These are phyloP conservation scores for Lactifluus rugatus DNA, from an alignment of 768 basidiomycete species.

Conservation along the genomic window DNA sequence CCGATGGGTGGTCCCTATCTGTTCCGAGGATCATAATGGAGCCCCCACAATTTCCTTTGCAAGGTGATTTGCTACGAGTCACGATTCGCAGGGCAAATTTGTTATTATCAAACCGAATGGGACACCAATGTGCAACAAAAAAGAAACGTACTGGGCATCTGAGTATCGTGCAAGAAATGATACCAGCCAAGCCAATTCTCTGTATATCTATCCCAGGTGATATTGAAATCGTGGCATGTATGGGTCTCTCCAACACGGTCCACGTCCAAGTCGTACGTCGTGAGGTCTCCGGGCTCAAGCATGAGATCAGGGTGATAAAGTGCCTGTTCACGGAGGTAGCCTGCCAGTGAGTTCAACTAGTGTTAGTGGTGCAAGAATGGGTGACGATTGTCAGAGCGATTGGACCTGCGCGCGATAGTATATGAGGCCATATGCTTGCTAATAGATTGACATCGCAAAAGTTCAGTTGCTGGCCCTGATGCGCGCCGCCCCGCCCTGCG, in stretches of 20 bases:
- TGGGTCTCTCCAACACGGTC: conserved; percentile 27
- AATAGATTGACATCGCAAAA: conserved; percentile 33
- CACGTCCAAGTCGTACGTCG: conserved; percentile 24
- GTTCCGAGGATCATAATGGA: not conserved
- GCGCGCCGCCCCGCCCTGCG: conserved; percentile 3
- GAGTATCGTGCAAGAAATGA: not conserved
- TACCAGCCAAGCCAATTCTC: not conserved
- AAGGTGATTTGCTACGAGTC: too few relatives aligned
- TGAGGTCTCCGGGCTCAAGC: conserved; percentile 26
- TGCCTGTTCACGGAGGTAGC: too few relatives aligned
- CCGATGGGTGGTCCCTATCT: too few relatives aligned
- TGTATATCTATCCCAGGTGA: conserved; percentile 14
- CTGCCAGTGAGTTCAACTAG: conserved; percentile 31
- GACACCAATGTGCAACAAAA: not conserved
- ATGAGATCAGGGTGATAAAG: too few relatives aligned
- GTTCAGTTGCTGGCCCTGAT: conserved; percentile 7
- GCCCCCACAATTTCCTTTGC: not conserved
- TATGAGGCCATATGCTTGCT: conserved; percentile 36
- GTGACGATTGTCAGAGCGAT: conserved; percentile 21
- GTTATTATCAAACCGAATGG: not conserved
- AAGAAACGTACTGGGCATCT: not conserved
- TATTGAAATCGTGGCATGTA: conserved; percentile 29
- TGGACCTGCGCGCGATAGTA: conserved; percentile 24
- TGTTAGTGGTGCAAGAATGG: conserved; percentile 28
- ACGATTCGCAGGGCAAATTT: not conserved